Evolutionary conservation across 805 yeast species (phyloP).

Genomic region (Teunomyces tritomae): DNA sequence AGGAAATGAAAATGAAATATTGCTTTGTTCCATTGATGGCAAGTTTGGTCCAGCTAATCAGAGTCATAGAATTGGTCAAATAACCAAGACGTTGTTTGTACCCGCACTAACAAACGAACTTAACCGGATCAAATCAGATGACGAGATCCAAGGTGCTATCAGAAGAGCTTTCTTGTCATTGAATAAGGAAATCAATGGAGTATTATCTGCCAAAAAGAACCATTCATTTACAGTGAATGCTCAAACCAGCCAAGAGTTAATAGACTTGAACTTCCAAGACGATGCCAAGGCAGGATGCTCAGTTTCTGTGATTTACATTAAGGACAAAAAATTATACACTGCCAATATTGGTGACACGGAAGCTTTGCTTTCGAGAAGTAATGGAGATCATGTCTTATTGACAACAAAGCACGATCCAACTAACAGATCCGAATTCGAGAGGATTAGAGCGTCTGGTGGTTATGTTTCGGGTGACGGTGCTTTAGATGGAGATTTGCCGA

Average conservation of each 20-base stretch:
- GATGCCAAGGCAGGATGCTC: conserved; percentile 84
- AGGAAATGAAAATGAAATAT: conserved; percentile 77
- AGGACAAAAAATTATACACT: conserved; percentile 65
- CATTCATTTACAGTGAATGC: conserved; percentile 37
- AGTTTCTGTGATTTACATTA: conserved; percentile 76
- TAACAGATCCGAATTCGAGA: conserved; percentile 69
- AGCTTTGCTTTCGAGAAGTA: conserved; percentile 72
- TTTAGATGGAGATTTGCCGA: conserved; percentile 76
- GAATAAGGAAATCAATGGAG: conserved; percentile 77
- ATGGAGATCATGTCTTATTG: conserved; percentile 74
- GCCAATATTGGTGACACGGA: conserved; percentile 92
- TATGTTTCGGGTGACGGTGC: conserved; percentile 81
- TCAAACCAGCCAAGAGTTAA: conserved; percentile 30
- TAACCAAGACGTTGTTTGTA: conserved; percentile 71
- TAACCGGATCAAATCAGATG: conserved; percentile 37
- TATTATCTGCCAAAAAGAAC: conserved; percentile 44
- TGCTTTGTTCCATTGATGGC: conserved; percentile 86
- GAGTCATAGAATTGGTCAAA: conserved; percentile 65
- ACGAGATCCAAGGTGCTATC: conserved; percentile 68
- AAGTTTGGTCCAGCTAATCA: conserved; percentile 52
- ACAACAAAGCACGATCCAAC: conserved; percentile 86
- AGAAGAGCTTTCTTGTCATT: conserved; percentile 76
- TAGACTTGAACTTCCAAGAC: conserved; percentile 52
- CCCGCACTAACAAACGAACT: conserved; percentile 68
- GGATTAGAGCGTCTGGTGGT: conserved; percentile 91